Conservation (phyloP, 495 filamentous ascomycete species). For the Neurospora terricola region DNA sequence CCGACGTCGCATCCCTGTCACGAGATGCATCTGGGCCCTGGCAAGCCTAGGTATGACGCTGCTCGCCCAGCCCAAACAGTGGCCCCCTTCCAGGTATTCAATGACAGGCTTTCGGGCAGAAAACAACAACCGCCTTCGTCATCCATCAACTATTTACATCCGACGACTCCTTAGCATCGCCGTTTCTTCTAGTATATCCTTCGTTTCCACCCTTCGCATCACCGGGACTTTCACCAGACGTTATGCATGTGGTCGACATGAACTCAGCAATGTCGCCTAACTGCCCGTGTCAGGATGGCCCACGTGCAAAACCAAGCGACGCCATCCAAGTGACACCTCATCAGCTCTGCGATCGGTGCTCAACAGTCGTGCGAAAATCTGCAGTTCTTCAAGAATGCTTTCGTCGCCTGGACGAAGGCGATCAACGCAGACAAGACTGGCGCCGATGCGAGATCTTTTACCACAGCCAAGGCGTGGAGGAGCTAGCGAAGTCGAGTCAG, state of each 20-base stretch:
- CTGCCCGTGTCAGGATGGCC: not conserved
- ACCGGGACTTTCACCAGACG: not conserved
- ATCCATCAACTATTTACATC: not conserved
- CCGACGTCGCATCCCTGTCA: not conserved
- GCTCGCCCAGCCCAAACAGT: not conserved
- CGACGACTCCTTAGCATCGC: not conserved
- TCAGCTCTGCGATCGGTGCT: not conserved
- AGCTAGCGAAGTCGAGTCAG: not conserved
- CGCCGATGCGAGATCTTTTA: not conserved
- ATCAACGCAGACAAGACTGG: not conserved
- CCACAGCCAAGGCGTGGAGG: not conserved
- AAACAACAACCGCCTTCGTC: not conserved
- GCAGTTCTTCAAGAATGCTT: not conserved
- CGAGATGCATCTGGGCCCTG: not conserved
- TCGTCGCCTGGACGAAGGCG: not conserved
- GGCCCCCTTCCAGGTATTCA: not conserved
- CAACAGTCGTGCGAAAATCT: not conserved
- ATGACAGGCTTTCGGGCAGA: not conserved
- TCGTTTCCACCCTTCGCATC: not conserved
- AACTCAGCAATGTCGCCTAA: not conserved
- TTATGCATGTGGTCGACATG: not conserved
- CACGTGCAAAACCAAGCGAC: not conserved
- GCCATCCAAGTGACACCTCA: not conserved
- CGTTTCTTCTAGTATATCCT: not conserved
- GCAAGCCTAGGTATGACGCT: not conserved